A percentile compares a stretch with the other conserved stretches of the same genome.
Evolutionary conservation across 345 rosid genomes (phyloP).

Genomic region (Pelargonium nanum): DNA sequence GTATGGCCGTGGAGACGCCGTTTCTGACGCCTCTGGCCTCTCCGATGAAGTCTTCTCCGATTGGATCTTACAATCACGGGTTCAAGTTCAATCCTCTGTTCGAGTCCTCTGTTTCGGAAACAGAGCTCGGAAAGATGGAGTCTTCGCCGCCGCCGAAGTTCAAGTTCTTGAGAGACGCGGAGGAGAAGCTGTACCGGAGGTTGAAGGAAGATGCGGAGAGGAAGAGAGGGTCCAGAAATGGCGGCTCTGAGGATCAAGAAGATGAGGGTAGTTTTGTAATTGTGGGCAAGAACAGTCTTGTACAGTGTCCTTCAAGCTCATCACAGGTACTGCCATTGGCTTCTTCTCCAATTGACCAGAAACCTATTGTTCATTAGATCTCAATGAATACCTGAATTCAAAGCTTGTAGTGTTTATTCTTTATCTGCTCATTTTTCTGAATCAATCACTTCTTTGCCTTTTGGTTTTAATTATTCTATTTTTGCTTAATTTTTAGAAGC

Average conservation of each 20-base stretch:
- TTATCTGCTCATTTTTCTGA: not conserved
- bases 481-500: no score
- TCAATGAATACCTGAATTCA: not conserved
- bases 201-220: slow-evolving; percentile 51
- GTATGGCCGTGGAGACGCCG: slow-evolving; percentile 39
- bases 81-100: slow-evolving; percentile 72
- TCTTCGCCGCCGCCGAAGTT: slow-evolving; percentile 90
- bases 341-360: not conserved
- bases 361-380: not conserved
- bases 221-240: slow-evolving; percentile 18
- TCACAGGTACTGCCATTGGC: not conserved
- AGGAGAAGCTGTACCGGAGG: slow-evolving; percentile 60
- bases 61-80: slow-evolving; percentile 20
- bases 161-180: slow-evolving; percentile 94
- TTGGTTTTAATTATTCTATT: no score
- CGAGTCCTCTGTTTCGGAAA: slow-evolving; percentile 49
- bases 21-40: slow-evolving; percentile 61
- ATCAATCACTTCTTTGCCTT: not conserved
- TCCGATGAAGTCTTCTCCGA: slow-evolving; percentile 38
- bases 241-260: no score
- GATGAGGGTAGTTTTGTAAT: not conserved
- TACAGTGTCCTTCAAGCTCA: not conserved
- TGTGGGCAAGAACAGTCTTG: not conserved
- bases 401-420: no score
- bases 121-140: slow-evolving; percentile 37